Evolutionary conservation across 352 stramenopile genomes (phyloP), one percentile per base, ranked within the genome.

Genomic region (Thalassiosira exigua): DNA sequence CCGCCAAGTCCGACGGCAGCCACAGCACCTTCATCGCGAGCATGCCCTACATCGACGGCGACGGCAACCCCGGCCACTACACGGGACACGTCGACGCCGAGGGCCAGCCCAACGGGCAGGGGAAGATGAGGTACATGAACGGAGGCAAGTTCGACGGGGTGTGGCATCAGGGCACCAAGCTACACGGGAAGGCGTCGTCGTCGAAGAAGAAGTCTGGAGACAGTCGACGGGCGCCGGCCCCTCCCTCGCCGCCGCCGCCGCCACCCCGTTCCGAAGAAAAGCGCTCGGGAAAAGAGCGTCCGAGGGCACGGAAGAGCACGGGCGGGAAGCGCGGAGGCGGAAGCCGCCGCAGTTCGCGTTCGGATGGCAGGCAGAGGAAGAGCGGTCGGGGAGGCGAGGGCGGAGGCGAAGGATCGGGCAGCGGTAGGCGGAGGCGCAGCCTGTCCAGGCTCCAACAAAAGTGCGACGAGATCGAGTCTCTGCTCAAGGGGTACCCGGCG

Each of bases 81-180:
- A 71, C 66, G 44, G 75, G 75, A 5, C 41, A 78, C 24, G 58
- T 75, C 7, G 46, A 83, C 46, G 21, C 46, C 1, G 51, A 75
- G 56, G 62, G 65, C 27, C 36, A 64, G 30, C 67, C 67, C 14
- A 58, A 71, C 62, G 75, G 75, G 24, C 53, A 62, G n/a, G 75
- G 67, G 14, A 66, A 62, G 30, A 83, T 83, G 46, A 78, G 71
- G 46, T 83, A 83, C 41, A 33, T 66, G 7, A 66, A 75, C 52
- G 75, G 75, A 1, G 53, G 30, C 19, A 62, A 51, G 19, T 83
- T 74, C 27, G 50, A 62, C 36, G 75, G 75, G 1, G 46, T 74
- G 30, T 83, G 75, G 75, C 22, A 46, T 19, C 57, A 75, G 12
- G 75, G 75, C 27, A 75, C 42, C 58, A 26, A 68, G 24, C 32